A percentile compares a stretch with the other conserved stretches of the same genome.
phyloP scores from a whole-genome alignment of 805 yeast species.

The Candida verbasci region DNA sequence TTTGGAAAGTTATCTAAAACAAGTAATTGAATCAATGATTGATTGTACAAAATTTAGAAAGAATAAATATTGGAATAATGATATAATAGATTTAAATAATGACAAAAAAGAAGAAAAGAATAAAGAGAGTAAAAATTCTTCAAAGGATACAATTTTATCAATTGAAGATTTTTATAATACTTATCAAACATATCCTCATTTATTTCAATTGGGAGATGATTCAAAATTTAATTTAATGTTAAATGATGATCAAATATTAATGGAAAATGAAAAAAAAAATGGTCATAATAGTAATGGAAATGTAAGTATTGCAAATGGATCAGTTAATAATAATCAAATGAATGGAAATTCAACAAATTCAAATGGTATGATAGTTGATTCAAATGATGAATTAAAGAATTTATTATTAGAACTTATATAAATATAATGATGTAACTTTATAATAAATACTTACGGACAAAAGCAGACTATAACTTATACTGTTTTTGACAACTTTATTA shows the following conservation, averaged over 20 bases:
- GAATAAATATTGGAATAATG: slow-evolving; percentile 38
- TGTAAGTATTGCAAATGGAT: no score
- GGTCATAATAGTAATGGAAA: no score
- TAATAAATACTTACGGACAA: no score
- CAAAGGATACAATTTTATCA: slow-evolving; percentile 47
- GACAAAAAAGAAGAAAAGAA: slow-evolving; percentile 12
- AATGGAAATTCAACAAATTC: no score
- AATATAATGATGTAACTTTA: no score
- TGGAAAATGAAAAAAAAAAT: slow-evolving; percentile 18
- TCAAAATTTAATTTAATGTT: slow-evolving; percentile 50
- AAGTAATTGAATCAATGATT: slow-evolving; percentile 67
- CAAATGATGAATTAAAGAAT: slow-evolving; percentile 69
- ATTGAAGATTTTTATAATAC: slow-evolving; percentile 68
- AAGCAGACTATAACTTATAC: no score
- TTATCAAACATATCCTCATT: slow-evolving; percentile 58
- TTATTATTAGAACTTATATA: slow-evolving; percentile 62
- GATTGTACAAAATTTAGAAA: slow-evolving; percentile 65
- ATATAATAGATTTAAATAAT: slow-evolving; percentile 19
- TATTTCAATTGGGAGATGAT: slow-evolving; percentile 62
- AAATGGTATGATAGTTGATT: no score
- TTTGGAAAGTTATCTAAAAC: slow-evolving; percentile 72
- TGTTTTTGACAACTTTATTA: no score
- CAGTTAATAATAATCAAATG: slow-evolving; percentile 7
- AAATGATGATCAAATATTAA: slow-evolving; percentile 46
- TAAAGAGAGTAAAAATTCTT: slow-evolving; percentile 10